Percentiles rank a stretch among this genome's conserved stretches.
Conservation (phyloP, 306 rosid genomes). For the Sicyos baderoa region DNA sequence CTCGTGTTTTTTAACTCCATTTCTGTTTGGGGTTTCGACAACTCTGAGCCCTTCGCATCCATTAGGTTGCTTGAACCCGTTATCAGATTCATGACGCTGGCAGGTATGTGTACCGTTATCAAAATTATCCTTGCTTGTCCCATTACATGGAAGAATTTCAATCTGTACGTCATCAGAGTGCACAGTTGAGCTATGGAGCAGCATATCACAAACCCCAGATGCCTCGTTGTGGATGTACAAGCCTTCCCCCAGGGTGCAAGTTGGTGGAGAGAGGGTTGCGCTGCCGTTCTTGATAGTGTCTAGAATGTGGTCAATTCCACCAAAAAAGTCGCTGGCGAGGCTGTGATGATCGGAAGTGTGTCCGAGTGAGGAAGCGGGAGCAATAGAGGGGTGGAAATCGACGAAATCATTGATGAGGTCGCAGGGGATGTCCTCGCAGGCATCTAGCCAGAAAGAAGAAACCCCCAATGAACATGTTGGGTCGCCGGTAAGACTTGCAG, state of each 20-base stretch:
- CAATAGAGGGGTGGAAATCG: conserved; percentile 41
- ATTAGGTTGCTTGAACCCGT: conserved; percentile 25
- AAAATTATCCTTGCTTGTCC: conserved; percentile 16
- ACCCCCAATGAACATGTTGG: conserved; percentile 8
- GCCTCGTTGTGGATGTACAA: conserved; percentile 18
- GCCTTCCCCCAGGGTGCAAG: conserved; percentile 19
- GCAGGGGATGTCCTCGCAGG: conserved; percentile 75
- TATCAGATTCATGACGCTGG: conserved; percentile 21
- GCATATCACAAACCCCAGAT: conserved; percentile 20
- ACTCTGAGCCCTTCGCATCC: conserved; percentile 28
- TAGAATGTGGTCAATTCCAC: conserved; percentile 76
- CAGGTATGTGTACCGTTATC: conserved; percentile 21
- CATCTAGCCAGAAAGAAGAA: conserved; percentile 89
- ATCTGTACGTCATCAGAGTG: conserved; percentile 15
- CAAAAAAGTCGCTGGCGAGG: conserved; percentile 52
- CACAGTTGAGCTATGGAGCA: conserved; percentile 19
- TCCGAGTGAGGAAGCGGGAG: conserved; percentile 30
- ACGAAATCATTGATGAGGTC: conserved; percentile 50
- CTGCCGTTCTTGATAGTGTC: conserved; percentile 77
- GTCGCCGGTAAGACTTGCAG: conserved; percentile 16
- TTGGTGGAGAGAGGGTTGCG: conserved; percentile 43
- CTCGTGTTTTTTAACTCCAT: conserved; percentile 27
- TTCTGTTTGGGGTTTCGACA: conserved; percentile 22
- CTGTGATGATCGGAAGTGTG: conserved; percentile 48
- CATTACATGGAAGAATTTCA: conserved; percentile 22